Evolutionary conservation across 805 yeast species (phyloP).

Genomic region (Komagataella ulmi): DNA sequence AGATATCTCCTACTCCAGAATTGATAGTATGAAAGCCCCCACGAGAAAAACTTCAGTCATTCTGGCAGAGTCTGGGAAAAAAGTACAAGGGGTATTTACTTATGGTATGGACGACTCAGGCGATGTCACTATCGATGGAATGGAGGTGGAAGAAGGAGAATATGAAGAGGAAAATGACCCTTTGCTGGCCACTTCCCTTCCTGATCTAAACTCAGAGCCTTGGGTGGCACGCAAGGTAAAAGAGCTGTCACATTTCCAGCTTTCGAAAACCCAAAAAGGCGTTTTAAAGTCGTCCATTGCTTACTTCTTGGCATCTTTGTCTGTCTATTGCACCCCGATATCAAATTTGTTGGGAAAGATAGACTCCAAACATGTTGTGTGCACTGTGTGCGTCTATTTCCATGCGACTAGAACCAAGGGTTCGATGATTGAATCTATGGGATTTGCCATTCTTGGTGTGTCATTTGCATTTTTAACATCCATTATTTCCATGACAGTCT

Average conservation of each 20-base stretch:
- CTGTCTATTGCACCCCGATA: slow-evolving; percentile 45
- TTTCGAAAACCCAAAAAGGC: slow-evolving; percentile 2
- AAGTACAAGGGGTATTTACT: slow-evolving; percentile 15
- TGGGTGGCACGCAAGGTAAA: not conserved
- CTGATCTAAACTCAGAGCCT: not conserved
- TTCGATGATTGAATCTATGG: slow-evolving; percentile 61
- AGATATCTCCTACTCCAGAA: not conserved
- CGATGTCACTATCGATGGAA: slow-evolving; percentile 8
- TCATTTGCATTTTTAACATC: slow-evolving; percentile 40
- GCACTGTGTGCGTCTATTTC: slow-evolving; percentile 76
- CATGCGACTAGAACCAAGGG: slow-evolving; percentile 75
- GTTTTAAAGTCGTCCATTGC: slow-evolving; percentile 63
- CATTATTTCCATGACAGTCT: slow-evolving; percentile 33
- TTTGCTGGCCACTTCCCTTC: slow-evolving; percentile 1
- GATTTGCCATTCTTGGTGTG: slow-evolving; percentile 44
- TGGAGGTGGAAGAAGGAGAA: slow-evolving; percentile 6
- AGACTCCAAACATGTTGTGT: slow-evolving; percentile 69
- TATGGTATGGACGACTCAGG: slow-evolving; percentile 2
- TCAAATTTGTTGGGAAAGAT: slow-evolving; percentile 42
- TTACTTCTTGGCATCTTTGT: slow-evolving; percentile 59
- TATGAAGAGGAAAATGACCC: slow-evolving; percentile 4
- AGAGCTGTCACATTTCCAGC: not conserved
- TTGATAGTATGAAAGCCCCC: slow-evolving; percentile 1
- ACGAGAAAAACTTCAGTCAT: slow-evolving; percentile 23
- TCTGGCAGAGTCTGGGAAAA: slow-evolving; percentile 29